A percentile compares a stretch with the other conserved stretches of the same genome.
These are phyloP conservation scores for Entelexis paramagnoliae DNA, from an alignment of 1,139 yeast genomes.

Conservation along the genomic window DNA sequence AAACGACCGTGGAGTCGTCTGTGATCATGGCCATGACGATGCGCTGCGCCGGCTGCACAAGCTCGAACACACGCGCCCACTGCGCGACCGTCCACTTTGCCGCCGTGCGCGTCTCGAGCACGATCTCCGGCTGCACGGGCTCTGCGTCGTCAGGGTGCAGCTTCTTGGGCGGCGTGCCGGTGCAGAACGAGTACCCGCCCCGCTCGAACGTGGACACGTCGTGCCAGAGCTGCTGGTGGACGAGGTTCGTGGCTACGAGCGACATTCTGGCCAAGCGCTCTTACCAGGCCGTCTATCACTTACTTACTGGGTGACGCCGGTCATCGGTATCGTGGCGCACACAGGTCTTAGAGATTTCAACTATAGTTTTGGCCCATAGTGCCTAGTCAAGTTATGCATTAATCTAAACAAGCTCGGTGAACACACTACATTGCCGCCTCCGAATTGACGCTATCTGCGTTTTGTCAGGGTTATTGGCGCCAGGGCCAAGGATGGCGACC, in stretches of 20 bases:
- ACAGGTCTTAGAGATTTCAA: too few species aligned
- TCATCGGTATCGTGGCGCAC: too few species aligned
- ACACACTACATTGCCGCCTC: too few species aligned
- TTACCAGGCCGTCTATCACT: too few species aligned
- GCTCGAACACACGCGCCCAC: conserved; percentile 29
- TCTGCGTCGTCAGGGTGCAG: conserved; percentile 30
- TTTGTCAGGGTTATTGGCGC: too few species aligned
- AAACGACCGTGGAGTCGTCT: conserved; percentile 58
- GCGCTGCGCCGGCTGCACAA: conserved; percentile 33
- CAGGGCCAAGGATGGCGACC: too few species aligned
- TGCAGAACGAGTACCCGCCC: conserved; percentile 20
- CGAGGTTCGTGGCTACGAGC: conserved; percentile 33
- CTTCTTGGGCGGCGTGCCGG: conserved; percentile 31
- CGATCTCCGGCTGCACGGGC: conserved; percentile 16
- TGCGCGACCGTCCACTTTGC: conserved; percentile 30
- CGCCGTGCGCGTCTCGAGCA: conserved; percentile 28
- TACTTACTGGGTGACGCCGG: too few species aligned
- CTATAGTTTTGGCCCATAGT: too few species aligned
- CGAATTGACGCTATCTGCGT: too few species aligned
- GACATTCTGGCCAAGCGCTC: conserved; percentile 8
- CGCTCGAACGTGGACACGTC: conserved; percentile 29
- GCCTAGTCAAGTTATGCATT: too few species aligned
- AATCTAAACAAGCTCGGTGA: too few species aligned
- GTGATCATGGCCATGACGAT: conserved; percentile 49
- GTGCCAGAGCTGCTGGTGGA: conserved; percentile 48